Percentiles rank a stretch among this genome's conserved stretches.
Evolutionary conservation across 257 asterid genomes (phyloP).

Genomic region (Nemophila menziesii): DNA sequence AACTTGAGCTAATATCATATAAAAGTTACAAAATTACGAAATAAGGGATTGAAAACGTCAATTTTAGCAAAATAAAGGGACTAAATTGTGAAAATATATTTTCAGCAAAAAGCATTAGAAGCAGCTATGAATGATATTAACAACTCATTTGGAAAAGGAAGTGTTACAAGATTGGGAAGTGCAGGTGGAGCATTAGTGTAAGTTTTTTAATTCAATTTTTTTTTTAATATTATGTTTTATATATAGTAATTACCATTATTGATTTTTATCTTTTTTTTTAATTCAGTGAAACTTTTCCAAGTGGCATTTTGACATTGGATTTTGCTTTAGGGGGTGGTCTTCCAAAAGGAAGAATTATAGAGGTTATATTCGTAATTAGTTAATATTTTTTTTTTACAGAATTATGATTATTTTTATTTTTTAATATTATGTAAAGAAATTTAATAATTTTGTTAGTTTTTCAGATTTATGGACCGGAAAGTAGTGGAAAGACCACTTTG

Average conservation of each 20-base stretch:
- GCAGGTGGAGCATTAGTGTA: conserved; percentile 98
- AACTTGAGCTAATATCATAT: too few relatives aligned
- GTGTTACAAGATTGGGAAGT: conserved; percentile 94
- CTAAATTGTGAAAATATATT: neutral
- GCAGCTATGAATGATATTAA: conserved; percentile 95
- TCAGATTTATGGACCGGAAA: conserved; percentile 98
- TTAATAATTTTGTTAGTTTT: conserved; percentile 6
- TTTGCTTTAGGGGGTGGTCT: conserved; percentile 97
- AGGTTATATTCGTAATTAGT: conserved; percentile 32
- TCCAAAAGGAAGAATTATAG: conserved; percentile 95
- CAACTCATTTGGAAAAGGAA: conserved; percentile 93
- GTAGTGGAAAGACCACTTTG: conserved; percentile 96
- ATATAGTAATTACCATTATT: neutral
- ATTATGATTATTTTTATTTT: neutral
- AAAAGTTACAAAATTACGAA: too few relatives aligned
- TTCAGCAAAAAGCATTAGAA: conserved; percentile 90
- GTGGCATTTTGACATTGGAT: conserved; percentile 90
- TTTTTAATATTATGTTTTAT: neutral
- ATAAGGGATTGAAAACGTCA: too few relatives aligned
- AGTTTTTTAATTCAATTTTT: conserved; percentile 13
- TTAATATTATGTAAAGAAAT: neutral
- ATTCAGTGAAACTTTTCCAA: conserved; percentile 90
- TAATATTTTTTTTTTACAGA: neutral
- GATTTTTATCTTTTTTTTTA: neutral
- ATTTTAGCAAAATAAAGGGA: too few relatives aligned